phyloP scores from a whole-genome alignment of 768 basidiomycete species.

The Macrolepiota dolichaula region DNA sequence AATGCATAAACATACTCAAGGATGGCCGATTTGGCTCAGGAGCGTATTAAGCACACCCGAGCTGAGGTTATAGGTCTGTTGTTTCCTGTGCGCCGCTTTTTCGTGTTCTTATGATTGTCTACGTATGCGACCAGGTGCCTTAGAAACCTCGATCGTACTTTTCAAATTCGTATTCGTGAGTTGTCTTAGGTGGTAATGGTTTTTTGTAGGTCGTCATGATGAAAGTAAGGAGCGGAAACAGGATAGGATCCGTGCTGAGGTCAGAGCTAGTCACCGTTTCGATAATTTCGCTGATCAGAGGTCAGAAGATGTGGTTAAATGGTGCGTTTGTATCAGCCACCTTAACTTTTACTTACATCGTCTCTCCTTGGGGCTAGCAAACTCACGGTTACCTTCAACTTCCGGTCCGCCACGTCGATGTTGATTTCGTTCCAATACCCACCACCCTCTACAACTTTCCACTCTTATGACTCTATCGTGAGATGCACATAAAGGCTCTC shows the following conservation, averaged over 20 bases:
- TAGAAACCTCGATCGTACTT: constrained; percentile 44
- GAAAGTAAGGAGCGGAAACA: constrained; percentile 65
- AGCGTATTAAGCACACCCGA: constrained; percentile 37
- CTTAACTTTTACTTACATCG: background rate
- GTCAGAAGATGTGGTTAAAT: constrained; percentile 74
- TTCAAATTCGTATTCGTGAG: background rate
- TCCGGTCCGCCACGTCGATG: too few relatives aligned
- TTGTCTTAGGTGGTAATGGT: background rate
- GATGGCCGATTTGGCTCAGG: constrained; percentile 23
- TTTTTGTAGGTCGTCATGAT: constrained; percentile 60
- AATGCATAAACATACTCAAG: constrained; percentile 30
- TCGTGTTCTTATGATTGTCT: background rate
- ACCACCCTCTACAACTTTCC: too few relatives aligned
- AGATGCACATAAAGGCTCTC: too few relatives aligned
- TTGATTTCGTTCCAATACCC: too few relatives aligned
- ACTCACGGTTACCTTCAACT: too few relatives aligned
- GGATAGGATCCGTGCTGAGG: constrained; percentile 71
- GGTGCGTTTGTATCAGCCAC: constrained; percentile 36
- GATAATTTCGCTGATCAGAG: constrained; percentile 78
- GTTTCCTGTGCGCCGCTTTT: background rate
- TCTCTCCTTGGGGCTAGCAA: too few relatives aligned
- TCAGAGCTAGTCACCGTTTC: constrained; percentile 80
- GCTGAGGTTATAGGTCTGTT: constrained; percentile 35
- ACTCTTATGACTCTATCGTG: too few relatives aligned
- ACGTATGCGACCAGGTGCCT: constrained; percentile 27